These are phyloP conservation scores for Zea luxurians DNA, from an alignment of 176 grass and related monocot genomes.

Conservation along the genomic window DNA sequence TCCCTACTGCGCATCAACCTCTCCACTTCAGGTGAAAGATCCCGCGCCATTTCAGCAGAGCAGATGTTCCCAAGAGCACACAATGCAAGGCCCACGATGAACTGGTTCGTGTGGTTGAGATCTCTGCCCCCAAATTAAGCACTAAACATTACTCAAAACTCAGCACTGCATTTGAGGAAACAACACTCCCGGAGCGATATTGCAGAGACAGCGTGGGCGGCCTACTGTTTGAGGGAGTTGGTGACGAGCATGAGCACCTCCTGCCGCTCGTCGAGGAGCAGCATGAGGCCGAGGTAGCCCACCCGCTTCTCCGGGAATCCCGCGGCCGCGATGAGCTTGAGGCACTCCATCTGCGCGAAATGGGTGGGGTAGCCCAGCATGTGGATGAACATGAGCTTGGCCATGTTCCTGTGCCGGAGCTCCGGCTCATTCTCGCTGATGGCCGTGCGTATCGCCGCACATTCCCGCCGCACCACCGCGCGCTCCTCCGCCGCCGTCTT, in stretches of 20 bases:
- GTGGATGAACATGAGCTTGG: conserved; percentile 99
- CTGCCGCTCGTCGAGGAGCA: conserved; percentile 96
- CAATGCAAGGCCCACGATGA: conserved; percentile 87
- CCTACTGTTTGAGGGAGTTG: conserved; percentile 98
- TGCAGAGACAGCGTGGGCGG: conserved; percentile 3
- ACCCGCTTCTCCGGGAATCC: conserved; percentile 95
- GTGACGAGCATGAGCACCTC: conserved; percentile 99
- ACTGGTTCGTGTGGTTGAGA: conserved; percentile 93
- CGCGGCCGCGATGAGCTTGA: conserved; percentile 92
- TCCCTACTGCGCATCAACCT: conserved; percentile 73
- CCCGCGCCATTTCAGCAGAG: conserved; percentile 95
- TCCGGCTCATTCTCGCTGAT: conserved; percentile 76
- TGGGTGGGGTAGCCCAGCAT: conserved; percentile 99
- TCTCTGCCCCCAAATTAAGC: conserved; percentile 63
- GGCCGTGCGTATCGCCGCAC: conserved; percentile 77
- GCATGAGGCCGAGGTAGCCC: conserved; percentile 93
- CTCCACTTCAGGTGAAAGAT: conserved; percentile 96
- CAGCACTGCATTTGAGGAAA: conserved; percentile 32
- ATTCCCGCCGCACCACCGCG: conserved; percentile 91
- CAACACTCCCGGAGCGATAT: background rate
- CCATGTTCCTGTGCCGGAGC: conserved; percentile 78
- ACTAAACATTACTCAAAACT: conserved; percentile 51
- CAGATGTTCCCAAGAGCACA: conserved; percentile 97
- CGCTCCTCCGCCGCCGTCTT: conserved; percentile 98
- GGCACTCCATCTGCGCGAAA: conserved; percentile 99